Evolutionary conservation across 2,329 filamentous ascomycete species (phyloP).

Genomic region (Claviceps sp.): DNA sequence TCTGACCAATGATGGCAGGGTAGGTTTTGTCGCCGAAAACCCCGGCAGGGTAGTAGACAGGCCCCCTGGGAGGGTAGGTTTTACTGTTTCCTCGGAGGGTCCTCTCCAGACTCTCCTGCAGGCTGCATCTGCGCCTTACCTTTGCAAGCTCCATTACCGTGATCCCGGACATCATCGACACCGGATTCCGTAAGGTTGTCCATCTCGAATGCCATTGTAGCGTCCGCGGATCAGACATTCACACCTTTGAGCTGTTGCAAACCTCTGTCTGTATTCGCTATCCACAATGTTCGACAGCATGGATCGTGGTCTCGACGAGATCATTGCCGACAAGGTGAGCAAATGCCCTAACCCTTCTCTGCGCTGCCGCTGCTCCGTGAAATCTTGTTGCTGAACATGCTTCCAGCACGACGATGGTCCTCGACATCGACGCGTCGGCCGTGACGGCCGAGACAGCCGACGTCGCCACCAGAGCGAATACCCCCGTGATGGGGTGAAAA

Average conservation of each 20-base stretch:
- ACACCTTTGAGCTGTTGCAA: background rate
- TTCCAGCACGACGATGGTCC: conserved; percentile 20
- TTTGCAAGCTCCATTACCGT: background rate
- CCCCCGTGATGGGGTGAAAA: conserved; percentile 79
- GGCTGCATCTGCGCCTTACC: background rate
- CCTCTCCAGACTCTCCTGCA: no score
- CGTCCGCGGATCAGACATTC: background rate
- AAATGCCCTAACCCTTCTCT: background rate
- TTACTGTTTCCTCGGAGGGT: no score
- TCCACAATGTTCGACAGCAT: conserved; percentile 28
- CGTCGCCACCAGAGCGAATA: conserved; percentile 30
- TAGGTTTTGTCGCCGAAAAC: no score
- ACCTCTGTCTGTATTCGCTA: background rate
- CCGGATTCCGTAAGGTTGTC: background rate
- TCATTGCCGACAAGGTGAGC: conserved; percentile 36
- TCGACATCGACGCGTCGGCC: conserved; percentile 23
- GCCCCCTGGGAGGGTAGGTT: no score
- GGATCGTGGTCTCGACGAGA: conserved; percentile 44
- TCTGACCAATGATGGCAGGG: no score
- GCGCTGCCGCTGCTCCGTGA: background rate
- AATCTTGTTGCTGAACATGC: background rate
- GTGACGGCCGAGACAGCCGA: conserved; percentile 21
- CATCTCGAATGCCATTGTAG: background rate
- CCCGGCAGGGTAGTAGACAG: no score
- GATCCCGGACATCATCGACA: background rate